phyloP scores from a whole-genome alignment of 225 moss, liverwort and hornwort genomes.

The Physcomitrium patens region DNA sequence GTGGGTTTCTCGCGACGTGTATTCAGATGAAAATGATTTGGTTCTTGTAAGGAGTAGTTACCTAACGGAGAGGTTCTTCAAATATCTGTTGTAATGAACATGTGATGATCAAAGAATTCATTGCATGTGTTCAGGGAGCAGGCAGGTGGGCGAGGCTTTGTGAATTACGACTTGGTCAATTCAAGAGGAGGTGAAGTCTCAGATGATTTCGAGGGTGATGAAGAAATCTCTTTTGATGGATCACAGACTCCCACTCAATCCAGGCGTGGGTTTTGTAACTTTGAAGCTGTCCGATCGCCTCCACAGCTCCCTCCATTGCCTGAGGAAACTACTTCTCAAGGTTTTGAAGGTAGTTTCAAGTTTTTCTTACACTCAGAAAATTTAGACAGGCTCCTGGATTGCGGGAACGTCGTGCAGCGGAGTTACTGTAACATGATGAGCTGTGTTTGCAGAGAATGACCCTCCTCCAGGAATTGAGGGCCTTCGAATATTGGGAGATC shows the following conservation, averaged over 20 bases:
- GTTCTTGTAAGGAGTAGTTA: neutral
- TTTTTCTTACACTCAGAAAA: slow-evolving; percentile 5
- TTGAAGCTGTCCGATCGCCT: slow-evolving; percentile 68
- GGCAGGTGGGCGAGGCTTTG: slow-evolving; percentile 39
- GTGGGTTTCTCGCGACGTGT: slow-evolving; percentile 47
- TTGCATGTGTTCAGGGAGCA: slow-evolving; percentile 41
- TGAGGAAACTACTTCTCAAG: slow-evolving; percentile 70
- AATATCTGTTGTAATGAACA: slow-evolving; percentile 14
- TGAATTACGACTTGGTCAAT: slow-evolving; percentile 52
- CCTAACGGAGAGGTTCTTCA: neutral
- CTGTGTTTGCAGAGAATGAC: slow-evolving; percentile 69
- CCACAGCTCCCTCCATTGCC: slow-evolving; percentile 78
- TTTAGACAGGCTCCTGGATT: slow-evolving; percentile 10
- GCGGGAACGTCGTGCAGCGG: slow-evolving; percentile 21
- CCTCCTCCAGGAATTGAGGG: slow-evolving; percentile 84
- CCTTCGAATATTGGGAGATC: slow-evolving; percentile 87
- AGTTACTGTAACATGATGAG: slow-evolving; percentile 11
- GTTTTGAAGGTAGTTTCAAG: slow-evolving; percentile 59
- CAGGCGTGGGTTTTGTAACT: slow-evolving; percentile 47
- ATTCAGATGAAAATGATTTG: slow-evolving; percentile 17
- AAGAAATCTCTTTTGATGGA: slow-evolving; percentile 39
- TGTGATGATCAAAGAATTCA: slow-evolving; percentile 6
- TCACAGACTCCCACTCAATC: slow-evolving; percentile 44
- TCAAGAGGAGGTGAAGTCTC: slow-evolving; percentile 52
- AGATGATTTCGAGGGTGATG: slow-evolving; percentile 56